Conservation (phyloP, 257 asterid genomes). For the Solanum okadae region DNA sequence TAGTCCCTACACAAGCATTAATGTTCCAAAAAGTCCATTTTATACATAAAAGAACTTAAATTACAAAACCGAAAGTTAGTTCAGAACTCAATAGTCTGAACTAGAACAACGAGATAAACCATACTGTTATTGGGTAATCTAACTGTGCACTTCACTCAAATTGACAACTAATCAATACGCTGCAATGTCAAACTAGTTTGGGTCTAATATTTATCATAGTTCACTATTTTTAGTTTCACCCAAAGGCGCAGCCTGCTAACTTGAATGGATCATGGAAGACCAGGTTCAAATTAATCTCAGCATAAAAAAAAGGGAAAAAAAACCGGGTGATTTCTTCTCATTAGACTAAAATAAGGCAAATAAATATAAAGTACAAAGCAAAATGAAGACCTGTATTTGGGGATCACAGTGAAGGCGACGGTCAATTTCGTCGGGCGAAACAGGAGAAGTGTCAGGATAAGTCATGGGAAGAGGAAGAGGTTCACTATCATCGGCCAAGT, state of each 20-base stretch:
- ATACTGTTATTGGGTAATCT: not conserved
- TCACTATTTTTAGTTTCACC: not conserved
- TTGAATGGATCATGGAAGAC: not conserved
- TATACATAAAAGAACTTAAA: not conserved
- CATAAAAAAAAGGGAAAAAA: not conserved
- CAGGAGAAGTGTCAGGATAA: constrained; percentile 48
- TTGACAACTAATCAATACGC: not conserved
- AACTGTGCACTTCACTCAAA: not conserved
- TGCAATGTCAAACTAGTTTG: not conserved
- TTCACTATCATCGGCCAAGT: constrained; percentile 48
- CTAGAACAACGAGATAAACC: not conserved
- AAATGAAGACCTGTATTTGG: constrained; percentile 32
- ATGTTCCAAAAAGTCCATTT: not conserved
- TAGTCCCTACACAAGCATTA: not conserved
- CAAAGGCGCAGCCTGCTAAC: not conserved
- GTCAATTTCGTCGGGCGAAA: constrained; percentile 51
- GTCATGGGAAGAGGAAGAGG: constrained; percentile 86
- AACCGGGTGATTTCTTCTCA: not conserved
- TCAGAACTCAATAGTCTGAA: not conserved
- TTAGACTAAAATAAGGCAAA: not conserved
- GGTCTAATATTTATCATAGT: not conserved
- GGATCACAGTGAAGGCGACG: constrained; percentile 74
- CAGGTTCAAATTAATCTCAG: not conserved
- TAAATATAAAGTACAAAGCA: not conserved
- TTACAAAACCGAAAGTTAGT: not conserved